Evolutionary conservation across 1,139 yeast species (phyloP), one percentile per base, ranked within the genome.

Genomic region (Blastobotrys persicus): DNA sequence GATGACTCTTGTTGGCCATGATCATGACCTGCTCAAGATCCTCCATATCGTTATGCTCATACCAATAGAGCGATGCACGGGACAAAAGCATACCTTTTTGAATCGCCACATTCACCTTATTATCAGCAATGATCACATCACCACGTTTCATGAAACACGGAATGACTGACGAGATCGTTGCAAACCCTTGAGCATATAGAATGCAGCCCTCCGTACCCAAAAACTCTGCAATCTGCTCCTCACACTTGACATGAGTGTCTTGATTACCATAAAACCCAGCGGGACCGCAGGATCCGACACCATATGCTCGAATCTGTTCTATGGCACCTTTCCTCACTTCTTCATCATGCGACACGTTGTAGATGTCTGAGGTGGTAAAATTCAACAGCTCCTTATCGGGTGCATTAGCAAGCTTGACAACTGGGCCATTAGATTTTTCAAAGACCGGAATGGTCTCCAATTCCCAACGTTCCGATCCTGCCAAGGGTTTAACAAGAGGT

Each of bases 241-340:
- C 96, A 55, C 88, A 76, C 59, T 85, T 76, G 52, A 83, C 84
- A 63, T 92, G 98, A 33, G 84, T 89, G 65, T 89, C 97, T 68
- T 89, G 97, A 56, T 92, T 86, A 53, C 98, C 99, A 68, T 91
- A 92, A 61, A 92, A 92, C 53, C 95, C 95, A 39, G 98, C 96
- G 2, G 99, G 98, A 26, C 98, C 97, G 74, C 99, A 92, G 1
- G 98, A 94, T 55, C 99, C 98, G 46, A 92, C 98, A 63, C 99
- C 99, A 51, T 86, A 81, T 50, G 75, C 74, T 43, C 75, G 73
- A 54, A 92, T 82, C 28, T 81, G 77, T 26, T 72, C 66, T 50
- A 78, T 75, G 3, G 92, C 89, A 14, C 75, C 78, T n/a, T 73
- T 67, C 51, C 73, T 73, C 35, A 89, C 73, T 14, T 57, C 65